Evolutionary conservation across 345 rosid genomes (phyloP).

Genomic region (Erysimum cheiranthoides): DNA sequence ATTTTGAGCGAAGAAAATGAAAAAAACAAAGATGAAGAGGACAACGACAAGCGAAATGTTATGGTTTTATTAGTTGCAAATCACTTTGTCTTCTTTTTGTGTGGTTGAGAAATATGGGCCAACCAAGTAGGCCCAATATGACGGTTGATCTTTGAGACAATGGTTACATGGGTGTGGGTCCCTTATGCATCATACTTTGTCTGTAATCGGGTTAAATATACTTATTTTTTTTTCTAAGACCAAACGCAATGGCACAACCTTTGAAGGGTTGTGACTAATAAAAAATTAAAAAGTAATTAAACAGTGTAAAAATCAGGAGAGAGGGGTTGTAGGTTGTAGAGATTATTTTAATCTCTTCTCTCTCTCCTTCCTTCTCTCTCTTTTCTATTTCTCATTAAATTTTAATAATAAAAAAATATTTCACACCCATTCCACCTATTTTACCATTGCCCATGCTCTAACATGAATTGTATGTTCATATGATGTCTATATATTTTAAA

Average conservation of each 20-base stretch:
- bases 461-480: not conserved
- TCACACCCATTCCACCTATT: too few species aligned
- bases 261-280: too few species aligned
- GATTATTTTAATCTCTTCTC: too few species aligned
- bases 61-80: conserved; percentile 45
- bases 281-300: too few species aligned
- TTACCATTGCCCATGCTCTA: too few species aligned
- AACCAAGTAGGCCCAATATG: conserved; percentile 39
- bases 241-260: too few species aligned
- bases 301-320: too few species aligned
- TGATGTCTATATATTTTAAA: not conserved
- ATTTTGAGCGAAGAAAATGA: not conserved
- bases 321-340: too few species aligned
- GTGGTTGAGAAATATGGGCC: conserved; percentile 42
- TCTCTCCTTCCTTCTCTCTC: too few species aligned
- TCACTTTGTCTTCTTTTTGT: conserved; percentile 26
- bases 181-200: conserved; percentile 32
- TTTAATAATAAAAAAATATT: too few species aligned
- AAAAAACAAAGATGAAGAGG: conserved; percentile 30
- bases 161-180: conserved; percentile 47
- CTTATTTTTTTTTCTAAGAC: not conserved
- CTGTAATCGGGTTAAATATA: conserved; percentile 2
- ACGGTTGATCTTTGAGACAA: conserved; percentile 44
- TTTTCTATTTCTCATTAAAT: too few species aligned
- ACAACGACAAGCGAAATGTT: conserved; percentile 29